Base-by-base conservation (phyloP, 1,284 basidiomycete species). In the Cerioporus squamosus region DNA sequence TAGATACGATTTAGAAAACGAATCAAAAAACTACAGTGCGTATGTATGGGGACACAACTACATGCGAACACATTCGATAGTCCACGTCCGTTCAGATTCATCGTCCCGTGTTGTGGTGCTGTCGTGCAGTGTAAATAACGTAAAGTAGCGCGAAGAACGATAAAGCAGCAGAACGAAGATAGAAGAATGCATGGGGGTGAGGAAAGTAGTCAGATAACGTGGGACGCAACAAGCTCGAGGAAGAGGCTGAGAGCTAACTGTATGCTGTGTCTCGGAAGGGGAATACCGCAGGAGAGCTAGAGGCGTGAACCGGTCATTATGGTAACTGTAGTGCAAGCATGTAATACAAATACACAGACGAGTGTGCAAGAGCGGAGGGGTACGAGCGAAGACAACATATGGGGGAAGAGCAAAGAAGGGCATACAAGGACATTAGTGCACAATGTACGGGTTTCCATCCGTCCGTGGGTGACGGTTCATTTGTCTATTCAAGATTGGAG, bases 71-170 rank as follows among this genome's bases (percentile, higher is more conserved):
- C 77, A 79, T 79, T 76, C 79, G 79, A 79, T 79, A 78, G 81
- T 85, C 83, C 82, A 80, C 77, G 85, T 87, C 84, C 84, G 79
- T 86, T 66, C 57, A 47, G 62, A 61, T 55, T 82, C 79, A 83
- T 78, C 78, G 80, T 84, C 81, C 82, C 76, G 72, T 78, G 78
- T 81, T 75, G 78, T 71, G 63, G 67, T 54, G 56, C 47, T 57
- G 38, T 53, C 45, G 51, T 42, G 59, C 56, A 54, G 51, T 59
- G 57, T 55, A 47, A 48, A 22, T 51, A 60, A 53, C 52, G 52
- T 57, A 63, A 52, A 48, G 59, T 57, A 64, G 48, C 26, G 40
- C 39, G 44, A 26, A 55, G 24, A 50, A 44, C 53, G 22, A 22
- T 42, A 12, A 24, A 26, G 15, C 26, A 60, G 66, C 24, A 39